phyloP scores from a whole-genome alignment of 495 filamentous ascomycete genomes.

The Thermochaetoides thermophila region DNA sequence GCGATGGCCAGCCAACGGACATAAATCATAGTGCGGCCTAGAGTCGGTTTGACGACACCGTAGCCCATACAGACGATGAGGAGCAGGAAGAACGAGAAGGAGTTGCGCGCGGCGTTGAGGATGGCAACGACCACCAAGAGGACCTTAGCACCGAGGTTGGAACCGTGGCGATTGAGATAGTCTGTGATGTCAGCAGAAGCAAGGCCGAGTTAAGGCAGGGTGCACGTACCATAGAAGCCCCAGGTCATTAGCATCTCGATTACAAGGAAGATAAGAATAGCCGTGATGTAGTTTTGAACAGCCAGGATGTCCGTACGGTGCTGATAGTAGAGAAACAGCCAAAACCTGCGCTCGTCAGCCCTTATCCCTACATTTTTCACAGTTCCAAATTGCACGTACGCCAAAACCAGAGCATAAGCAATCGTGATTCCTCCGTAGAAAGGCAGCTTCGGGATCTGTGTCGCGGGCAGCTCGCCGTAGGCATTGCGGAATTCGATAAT shows the following conservation, averaged over 20 bases:
- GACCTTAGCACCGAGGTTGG: slow-evolving; percentile 67
- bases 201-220: not conserved
- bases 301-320: slow-evolving; percentile 87
- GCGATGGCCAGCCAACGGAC: slow-evolving; percentile 80
- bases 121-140: slow-evolving; percentile 81
- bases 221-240: slow-evolving; percentile 64
- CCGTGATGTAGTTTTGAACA: slow-evolving; percentile 99
- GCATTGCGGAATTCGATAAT: slow-evolving; percentile 87
- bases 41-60: slow-evolving; percentile 87
- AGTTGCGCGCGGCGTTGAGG: slow-evolving; percentile 85
- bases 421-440: slow-evolving; percentile 96
- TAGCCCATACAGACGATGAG: slow-evolving; percentile 99
- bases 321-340: slow-evolving; percentile 92
- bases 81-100: slow-evolving; percentile 96
- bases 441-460: slow-evolving; percentile 90
- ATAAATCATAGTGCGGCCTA: slow-evolving; percentile 87
- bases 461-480: slow-evolving; percentile 87
- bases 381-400: slow-evolving; percentile 12
- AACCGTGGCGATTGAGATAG: slow-evolving; percentile 78
- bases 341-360: slow-evolving; percentile 36
- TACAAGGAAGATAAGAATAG: slow-evolving; percentile 86
- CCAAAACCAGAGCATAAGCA: slow-evolving; percentile 74
- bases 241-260: slow-evolving; percentile 96
- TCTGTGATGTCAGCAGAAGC: slow-evolving; percentile 34
- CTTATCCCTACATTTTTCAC: not conserved